phyloP scores from a whole-genome alignment of 495 filamentous ascomycete species.

The Xylaria grammica region DNA sequence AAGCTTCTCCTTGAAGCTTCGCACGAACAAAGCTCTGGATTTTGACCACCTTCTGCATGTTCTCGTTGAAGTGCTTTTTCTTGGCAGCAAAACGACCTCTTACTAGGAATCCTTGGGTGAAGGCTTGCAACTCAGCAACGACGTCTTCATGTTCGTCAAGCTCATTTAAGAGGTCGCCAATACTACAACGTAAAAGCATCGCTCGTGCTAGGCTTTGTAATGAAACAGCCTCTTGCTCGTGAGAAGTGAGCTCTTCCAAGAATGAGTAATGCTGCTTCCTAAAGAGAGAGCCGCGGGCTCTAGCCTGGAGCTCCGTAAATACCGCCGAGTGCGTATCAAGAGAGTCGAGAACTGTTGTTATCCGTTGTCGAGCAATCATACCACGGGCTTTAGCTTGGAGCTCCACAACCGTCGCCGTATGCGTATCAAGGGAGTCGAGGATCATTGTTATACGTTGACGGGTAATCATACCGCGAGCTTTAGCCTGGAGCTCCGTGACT shows the following conservation, averaged over 20 bases:
- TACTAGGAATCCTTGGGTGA: slow-evolving; percentile 73
- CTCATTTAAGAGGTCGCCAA: slow-evolving; percentile 71
- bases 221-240: slow-evolving; percentile 61
- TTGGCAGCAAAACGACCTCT: slow-evolving; percentile 80
- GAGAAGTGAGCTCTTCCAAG: slow-evolving; percentile 61
- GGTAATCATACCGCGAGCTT: slow-evolving; percentile 53
- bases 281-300: slow-evolving; percentile 65
- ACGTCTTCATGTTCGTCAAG: slow-evolving; percentile 81
- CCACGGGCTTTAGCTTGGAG: slow-evolving; percentile 57
- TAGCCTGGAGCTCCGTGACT: slow-evolving; percentile 51
- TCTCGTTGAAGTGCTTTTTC: slow-evolving; percentile 85
- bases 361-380: slow-evolving; percentile 55
- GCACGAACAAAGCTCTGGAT: slow-evolving; percentile 95
- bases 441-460: no score
- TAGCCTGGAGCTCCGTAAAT: slow-evolving; percentile 73
- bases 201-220: slow-evolving; percentile 79
- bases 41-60: slow-evolving; percentile 99
- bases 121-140: slow-evolving; percentile 75
- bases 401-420: slow-evolving; percentile 48
- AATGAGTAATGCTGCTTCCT: slow-evolving; percentile 58
- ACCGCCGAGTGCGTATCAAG: slow-evolving; percentile 62
- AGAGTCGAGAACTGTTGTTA: slow-evolving; percentile 57
- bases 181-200: slow-evolving; percentile 73
- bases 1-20: slow-evolving; percentile 94
- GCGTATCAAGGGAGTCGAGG: slow-evolving; percentile 42